phyloP scores from a whole-genome alignment of 2,329 filamentous ascomycete species.

The Pseudogymnoascus pannorum region DNA sequence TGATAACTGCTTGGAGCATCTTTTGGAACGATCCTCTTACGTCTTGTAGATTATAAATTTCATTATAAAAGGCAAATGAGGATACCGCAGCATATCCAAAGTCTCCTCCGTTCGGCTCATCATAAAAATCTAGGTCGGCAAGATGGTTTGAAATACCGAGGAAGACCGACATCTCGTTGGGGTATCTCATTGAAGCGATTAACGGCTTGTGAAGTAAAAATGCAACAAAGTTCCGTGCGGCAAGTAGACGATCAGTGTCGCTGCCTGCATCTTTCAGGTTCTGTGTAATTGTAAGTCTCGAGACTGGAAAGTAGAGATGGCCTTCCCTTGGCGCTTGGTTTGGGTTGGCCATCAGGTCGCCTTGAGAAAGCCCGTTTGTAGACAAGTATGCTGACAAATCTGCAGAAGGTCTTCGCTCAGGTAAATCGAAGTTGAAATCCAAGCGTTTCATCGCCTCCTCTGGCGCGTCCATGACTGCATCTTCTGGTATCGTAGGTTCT shows the following conservation, averaged over 20 bases:
- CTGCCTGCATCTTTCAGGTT: conserved; percentile 31
- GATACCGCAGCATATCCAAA: conserved; percentile 54
- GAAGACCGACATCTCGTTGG: conserved; percentile 48
- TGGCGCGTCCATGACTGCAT: neutral
- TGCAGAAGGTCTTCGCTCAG: conserved; percentile 33
- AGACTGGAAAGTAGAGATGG: conserved; percentile 46
- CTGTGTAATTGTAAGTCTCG: conserved; percentile 22
- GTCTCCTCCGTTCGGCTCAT: conserved; percentile 47
- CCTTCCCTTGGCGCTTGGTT: conserved; percentile 35
- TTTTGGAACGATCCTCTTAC: conserved; percentile 77
- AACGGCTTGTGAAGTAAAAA: conserved; percentile 57
- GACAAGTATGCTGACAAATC: conserved; percentile 20
- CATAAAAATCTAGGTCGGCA: conserved; percentile 50
- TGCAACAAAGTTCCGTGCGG: conserved; percentile 58
- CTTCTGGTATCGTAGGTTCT: neutral
- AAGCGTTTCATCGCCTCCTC: conserved; percentile 40
- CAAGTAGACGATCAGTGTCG: conserved; percentile 49
- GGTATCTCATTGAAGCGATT: conserved; percentile 47
- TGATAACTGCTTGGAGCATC: conserved; percentile 79
- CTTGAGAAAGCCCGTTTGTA: conserved; percentile 19
- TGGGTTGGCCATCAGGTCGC: conserved; percentile 17
- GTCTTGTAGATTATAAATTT: conserved; percentile 70
- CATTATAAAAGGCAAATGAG: conserved; percentile 68
- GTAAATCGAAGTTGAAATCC: conserved; percentile 28
- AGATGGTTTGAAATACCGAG: conserved; percentile 47